These are phyloP conservation scores for Alternaria arbusti DNA, from an alignment of 2,329 filamentous ascomycete genomes.

Conservation along the genomic window DNA sequence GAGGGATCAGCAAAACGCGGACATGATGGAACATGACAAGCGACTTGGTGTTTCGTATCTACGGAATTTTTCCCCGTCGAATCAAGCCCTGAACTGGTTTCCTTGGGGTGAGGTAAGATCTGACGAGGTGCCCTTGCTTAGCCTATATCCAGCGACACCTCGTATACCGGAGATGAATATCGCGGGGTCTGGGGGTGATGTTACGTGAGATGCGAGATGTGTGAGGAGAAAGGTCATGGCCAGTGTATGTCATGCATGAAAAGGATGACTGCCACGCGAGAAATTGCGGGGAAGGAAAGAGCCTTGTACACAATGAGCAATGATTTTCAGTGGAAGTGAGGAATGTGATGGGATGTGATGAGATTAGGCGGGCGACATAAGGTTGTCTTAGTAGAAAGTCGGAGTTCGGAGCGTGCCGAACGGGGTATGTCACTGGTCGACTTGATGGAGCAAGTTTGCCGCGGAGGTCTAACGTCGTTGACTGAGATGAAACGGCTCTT, in stretches of 20 bases:
- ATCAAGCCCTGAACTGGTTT: neutral
- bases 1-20: neutral
- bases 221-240: neutral
- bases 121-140: neutral
- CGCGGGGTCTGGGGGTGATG: neutral
- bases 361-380: neutral
- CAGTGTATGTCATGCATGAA: neutral
- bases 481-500: neutral
- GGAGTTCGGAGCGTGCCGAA: conserved; percentile 2
- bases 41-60: neutral
- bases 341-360: neutral
- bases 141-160: neutral
- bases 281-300: neutral
- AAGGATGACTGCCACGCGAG: neutral
- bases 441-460: neutral
- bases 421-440: neutral
- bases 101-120: neutral
- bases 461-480: neutral
- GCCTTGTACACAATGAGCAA: neutral
- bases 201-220: neutral
- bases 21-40: neutral
- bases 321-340: neutral
- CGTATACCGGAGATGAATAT: neutral
- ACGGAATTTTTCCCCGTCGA: neutral
- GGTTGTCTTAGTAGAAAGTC: neutral